phyloP scores from a whole-genome alignment of 164 flowering plant genomes.

The Vitis rupestris region DNA sequence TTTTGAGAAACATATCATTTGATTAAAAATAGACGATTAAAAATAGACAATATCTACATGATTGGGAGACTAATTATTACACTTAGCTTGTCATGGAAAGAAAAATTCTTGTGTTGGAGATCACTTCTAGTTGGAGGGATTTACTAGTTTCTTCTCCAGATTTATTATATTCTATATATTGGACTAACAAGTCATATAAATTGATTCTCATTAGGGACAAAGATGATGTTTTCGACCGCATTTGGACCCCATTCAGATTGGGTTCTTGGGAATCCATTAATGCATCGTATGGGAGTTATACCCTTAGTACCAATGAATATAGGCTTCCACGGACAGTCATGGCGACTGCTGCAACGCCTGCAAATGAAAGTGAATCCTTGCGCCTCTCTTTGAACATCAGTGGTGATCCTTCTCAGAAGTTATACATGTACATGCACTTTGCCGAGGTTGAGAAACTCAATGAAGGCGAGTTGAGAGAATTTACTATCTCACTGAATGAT shows the following conservation, averaged over 20 bases:
- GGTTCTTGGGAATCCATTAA: background rate
- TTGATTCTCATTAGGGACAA: conserved; percentile 16
- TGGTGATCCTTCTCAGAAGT: conserved; percentile 8
- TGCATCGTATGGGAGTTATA: conserved; percentile 1
- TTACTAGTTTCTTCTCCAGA: no score
- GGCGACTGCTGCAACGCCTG: conserved; percentile 25
- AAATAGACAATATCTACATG: no score
- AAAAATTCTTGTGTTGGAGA: no score
- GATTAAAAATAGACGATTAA: no score
- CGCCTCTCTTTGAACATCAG: conserved; percentile 8
- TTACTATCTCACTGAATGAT: conserved; percentile 20
- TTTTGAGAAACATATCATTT: no score
- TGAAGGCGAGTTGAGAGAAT: conserved; percentile 28
- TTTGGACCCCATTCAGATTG: conserved; percentile 20
- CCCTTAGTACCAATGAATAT: background rate
- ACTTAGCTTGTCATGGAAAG: no score
- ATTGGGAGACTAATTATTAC: no score
- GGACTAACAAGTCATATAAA: no score
- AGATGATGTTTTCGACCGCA: conserved; percentile 36
- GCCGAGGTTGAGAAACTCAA: conserved; percentile 29
- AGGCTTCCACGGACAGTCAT: conserved; percentile 15
- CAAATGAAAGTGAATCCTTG: conserved; percentile 9
- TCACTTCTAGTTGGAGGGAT: no score
- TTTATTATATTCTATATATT: no score
- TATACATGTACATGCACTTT: conserved; percentile 34